These are phyloP conservation scores for Porphyrellus cyaneotinctus DNA, from an alignment of 768 basidiomycete genomes.

Conservation along the genomic window DNA sequence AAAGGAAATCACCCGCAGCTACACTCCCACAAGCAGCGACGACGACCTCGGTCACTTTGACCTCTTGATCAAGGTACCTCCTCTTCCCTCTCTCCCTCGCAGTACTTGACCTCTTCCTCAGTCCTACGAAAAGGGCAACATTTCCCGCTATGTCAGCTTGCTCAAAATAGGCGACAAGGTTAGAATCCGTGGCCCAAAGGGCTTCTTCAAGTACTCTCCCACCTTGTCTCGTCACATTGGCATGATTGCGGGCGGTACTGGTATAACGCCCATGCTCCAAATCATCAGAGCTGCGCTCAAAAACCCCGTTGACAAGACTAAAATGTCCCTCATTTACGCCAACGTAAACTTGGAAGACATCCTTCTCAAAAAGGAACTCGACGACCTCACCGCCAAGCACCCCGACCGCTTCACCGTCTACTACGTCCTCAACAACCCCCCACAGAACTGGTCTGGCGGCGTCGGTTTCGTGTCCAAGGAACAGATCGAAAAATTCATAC, in stretches of 20 bases:
- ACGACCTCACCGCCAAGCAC: slow-evolving; percentile 65
- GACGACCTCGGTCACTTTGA: slow-evolving; percentile 93
- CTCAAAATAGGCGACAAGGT: slow-evolving; percentile 87
- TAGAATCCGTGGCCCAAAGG: slow-evolving; percentile 94
- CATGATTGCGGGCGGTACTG: slow-evolving; percentile 99
- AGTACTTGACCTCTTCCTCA: slow-evolving; percentile 26
- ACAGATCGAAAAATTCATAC: slow-evolving; percentile 81
- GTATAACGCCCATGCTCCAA: slow-evolving; percentile 99
- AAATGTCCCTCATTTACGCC: slow-evolving; percentile 88
- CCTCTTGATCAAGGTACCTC: slow-evolving; percentile 86
- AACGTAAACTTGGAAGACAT: slow-evolving; percentile 94
- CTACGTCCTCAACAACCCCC: slow-evolving; percentile 95
- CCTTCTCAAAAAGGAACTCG: slow-evolving; percentile 83
- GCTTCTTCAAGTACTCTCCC: slow-evolving; percentile 82
- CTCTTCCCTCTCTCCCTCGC: background rate
- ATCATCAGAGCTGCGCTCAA: slow-evolving; percentile 92
- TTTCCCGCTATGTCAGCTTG: slow-evolving; percentile 78
- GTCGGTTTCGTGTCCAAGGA: slow-evolving; percentile 92
- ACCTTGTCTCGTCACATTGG: slow-evolving; percentile 73
- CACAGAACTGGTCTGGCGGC: slow-evolving; percentile 80
- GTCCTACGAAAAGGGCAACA: slow-evolving; percentile 97
- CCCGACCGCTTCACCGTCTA: slow-evolving; percentile 69
- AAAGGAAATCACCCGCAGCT: slow-evolving; percentile 86
- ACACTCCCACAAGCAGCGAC: slow-evolving; percentile 93
- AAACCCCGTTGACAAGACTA: slow-evolving; percentile 82